These are phyloP conservation scores for Cryptosporidium baileyi DNA, from an alignment of 169 alveolate species.

Conservation along the genomic window DNA sequence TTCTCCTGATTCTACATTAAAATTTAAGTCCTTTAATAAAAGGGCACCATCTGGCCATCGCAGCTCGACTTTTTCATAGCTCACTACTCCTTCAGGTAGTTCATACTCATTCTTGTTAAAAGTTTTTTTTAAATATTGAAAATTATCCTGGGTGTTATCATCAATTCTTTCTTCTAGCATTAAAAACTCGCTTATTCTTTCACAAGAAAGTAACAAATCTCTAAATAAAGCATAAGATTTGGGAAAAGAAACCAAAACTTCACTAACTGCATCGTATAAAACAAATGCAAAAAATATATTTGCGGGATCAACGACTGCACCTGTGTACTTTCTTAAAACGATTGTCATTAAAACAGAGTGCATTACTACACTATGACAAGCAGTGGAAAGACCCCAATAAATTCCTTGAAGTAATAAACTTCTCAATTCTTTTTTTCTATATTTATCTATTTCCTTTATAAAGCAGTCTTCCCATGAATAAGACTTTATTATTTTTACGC, in stretches of 20 bases:
- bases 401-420: constrained; percentile 16
- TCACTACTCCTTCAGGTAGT: background rate
- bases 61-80: constrained; percentile 38
- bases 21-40: constrained; percentile 72
- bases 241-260: constrained; percentile 34
- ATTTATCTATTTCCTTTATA: constrained; percentile 3
- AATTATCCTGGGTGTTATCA: background rate
- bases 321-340: background rate
- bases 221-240: constrained; percentile 49
- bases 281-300: constrained; percentile 55
- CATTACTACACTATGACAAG: constrained; percentile 40
- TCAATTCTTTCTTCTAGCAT: background rate
- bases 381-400: constrained; percentile 14
- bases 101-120: background rate
- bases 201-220: constrained; percentile 38
- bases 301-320: constrained; percentile 29
- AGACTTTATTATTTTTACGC: constrained; percentile 60
- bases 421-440: constrained; percentile 20
- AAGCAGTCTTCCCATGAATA: constrained; percentile 70
- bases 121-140: background rate
- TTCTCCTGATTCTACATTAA: constrained; percentile 83
- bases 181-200: constrained; percentile 43
- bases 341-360: constrained; percentile 27
- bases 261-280: constrained; percentile 51
- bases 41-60: constrained; percentile 72